Evolutionary conservation across 164 flowering plant genomes (phyloP).

Genomic region (Chloranthus sessilifolius): DNA sequence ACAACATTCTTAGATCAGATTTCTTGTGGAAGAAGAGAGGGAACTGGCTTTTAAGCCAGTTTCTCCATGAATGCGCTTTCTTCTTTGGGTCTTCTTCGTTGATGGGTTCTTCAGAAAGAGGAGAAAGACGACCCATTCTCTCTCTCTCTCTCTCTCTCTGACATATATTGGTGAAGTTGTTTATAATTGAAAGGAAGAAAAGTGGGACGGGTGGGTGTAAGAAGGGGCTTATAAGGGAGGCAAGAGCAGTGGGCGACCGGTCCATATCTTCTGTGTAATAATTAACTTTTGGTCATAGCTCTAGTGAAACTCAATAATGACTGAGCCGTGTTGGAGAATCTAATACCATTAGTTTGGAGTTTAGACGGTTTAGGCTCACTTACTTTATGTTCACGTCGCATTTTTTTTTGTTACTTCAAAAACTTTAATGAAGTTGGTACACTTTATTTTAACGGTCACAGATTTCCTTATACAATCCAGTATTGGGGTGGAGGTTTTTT

Average conservation of each 20-base stretch:
- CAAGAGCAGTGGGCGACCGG: conserved; percentile 14
- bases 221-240: conserved; percentile 18
- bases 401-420: too few species aligned
- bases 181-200: not conserved
- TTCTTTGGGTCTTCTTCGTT: conserved; percentile 31
- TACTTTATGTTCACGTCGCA: too few species aligned
- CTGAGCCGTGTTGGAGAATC: too few species aligned
- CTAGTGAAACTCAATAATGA: too few species aligned
- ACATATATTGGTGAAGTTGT: not conserved
- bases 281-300: too few species aligned
- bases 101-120: conserved; percentile 66
- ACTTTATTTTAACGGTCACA: too few species aligned
- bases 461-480: too few species aligned
- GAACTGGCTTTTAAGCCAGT: conserved; percentile 57
- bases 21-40: conserved; percentile 49
- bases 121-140: conserved; percentile 53
- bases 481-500: too few species aligned
- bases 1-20: conserved; percentile 59
- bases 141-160: not conserved
- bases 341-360: too few species aligned
- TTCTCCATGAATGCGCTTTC: conserved; percentile 39
- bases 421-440: too few species aligned
- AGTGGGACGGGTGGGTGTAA: not conserved
- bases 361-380: too few species aligned
- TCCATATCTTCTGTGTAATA: conserved; percentile 7